Evolutionary conservation across 805 yeast species (phyloP).

Genomic region (Pichia insulana): DNA sequence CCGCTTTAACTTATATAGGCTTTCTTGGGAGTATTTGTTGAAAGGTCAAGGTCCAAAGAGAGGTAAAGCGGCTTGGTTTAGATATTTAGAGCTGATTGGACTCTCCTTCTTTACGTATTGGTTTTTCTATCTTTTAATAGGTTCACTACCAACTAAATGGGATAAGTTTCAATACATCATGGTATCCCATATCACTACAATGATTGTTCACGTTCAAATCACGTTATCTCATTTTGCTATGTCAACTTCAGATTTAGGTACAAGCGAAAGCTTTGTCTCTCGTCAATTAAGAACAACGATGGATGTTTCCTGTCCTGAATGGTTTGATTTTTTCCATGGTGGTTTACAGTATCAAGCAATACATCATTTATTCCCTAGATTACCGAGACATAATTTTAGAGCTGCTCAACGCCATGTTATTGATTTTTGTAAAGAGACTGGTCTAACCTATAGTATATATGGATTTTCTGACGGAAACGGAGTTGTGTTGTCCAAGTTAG

Average conservation of each 20-base stretch:
- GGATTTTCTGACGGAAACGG: conserved; percentile 76
- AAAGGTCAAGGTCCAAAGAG: conserved; percentile 70
- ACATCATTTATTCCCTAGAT: conserved; percentile 81
- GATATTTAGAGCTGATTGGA: conserved; percentile 71
- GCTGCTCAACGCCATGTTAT: conserved; percentile 63
- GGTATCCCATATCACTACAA: conserved; percentile 71
- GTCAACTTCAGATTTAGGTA: conserved; percentile 84
- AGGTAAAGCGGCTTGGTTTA: conserved; percentile 81
- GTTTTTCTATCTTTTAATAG: conserved; percentile 65
- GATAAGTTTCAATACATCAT: conserved; percentile 52
- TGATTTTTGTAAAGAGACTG: conserved; percentile 67
- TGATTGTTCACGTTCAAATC: conserved; percentile 92
- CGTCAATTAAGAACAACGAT: conserved; percentile 84
- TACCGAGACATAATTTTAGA: conserved; percentile 83
- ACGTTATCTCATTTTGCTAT: conserved; percentile 86
- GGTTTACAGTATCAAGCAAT: conserved; percentile 89
- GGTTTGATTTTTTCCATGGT: conserved; percentile 88
- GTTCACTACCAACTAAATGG: conserved; percentile 42
- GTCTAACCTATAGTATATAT: conserved; percentile 72
- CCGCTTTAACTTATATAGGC: conserved; percentile 72
- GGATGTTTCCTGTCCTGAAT: conserved; percentile 91
- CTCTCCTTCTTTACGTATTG: conserved; percentile 64
- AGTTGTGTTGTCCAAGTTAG: conserved; percentile 58
- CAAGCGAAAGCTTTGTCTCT: conserved; percentile 67
- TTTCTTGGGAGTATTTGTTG: conserved; percentile 71